Evolutionary conservation across 148 eudicot species (phyloP).

Genomic region (Limonium bicolor): DNA sequence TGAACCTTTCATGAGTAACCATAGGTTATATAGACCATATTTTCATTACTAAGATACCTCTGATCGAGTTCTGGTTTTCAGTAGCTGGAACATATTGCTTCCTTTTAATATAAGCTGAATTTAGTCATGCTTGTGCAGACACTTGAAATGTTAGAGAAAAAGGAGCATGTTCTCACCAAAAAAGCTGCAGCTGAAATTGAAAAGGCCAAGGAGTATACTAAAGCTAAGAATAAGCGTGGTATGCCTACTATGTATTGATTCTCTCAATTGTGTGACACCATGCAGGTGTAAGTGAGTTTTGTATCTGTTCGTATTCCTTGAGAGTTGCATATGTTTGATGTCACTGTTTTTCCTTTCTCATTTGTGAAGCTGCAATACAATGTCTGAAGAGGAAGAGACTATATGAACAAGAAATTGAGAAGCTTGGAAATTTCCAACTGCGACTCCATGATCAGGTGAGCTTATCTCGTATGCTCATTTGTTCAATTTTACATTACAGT

Average conservation of each 20-base stretch:
- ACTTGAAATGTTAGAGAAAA: constrained; percentile 78
- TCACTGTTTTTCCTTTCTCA: neutral
- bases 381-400: constrained; percentile 79
- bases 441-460: constrained; percentile 84
- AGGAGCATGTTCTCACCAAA: constrained; percentile 53
- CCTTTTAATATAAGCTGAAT: neutral
- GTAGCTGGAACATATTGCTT: neutral
- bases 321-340: neutral
- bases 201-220: constrained; percentile 57
- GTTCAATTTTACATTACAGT: neutral
- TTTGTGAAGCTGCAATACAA: constrained; percentile 58
- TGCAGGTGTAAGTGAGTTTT: neutral
- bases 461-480: constrained; percentile 2
- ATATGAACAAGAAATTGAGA: constrained; percentile 74
- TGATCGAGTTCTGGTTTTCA: neutral
- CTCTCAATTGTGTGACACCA: neutral
- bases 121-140: constrained; percentile 24
- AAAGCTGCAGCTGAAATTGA: constrained; percentile 66
- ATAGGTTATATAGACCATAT: no score
- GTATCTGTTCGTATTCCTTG: no score
- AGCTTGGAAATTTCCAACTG: constrained; percentile 75
- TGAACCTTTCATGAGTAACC: neutral
- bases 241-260: constrained; percentile 4
- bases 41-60: neutral
- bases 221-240: constrained; percentile 78